phyloP scores from a whole-genome alignment of 2,329 filamentous ascomycete species.

The Chalaropsis ovoidea region DNA sequence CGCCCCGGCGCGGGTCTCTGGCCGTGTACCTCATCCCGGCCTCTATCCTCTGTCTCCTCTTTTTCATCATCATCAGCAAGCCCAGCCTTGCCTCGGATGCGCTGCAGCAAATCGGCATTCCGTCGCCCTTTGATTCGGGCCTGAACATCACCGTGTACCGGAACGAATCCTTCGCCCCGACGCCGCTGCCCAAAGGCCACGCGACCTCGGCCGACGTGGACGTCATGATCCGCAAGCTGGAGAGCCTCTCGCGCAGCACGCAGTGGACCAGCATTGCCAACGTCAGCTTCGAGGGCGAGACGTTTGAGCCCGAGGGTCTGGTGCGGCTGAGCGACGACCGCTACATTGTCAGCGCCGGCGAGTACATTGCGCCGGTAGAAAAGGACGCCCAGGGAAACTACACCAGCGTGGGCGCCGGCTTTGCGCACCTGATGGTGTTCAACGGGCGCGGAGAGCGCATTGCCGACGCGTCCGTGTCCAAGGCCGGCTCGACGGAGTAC shows the following conservation, averaged over 20 bases:
- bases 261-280: slow-evolving; percentile 37
- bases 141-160: slow-evolving; percentile 33
- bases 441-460: slow-evolving; percentile 36
- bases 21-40: slow-evolving; percentile 20
- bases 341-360: slow-evolving; percentile 38
- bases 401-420: slow-evolving; percentile 37
- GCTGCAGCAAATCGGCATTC: slow-evolving; percentile 14
- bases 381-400: slow-evolving; percentile 45
- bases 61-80: slow-evolving; percentile 19
- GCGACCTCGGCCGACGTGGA: slow-evolving; percentile 31
- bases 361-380: slow-evolving; percentile 34
- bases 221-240: slow-evolving; percentile 34
- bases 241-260: slow-evolving; percentile 34
- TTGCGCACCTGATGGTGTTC: slow-evolving; percentile 39
- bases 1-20: slow-evolving; percentile 14
- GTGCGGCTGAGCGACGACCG: slow-evolving; percentile 37
- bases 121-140: slow-evolving; percentile 19
- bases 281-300: slow-evolving; percentile 37
- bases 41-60: slow-evolving; percentile 18
- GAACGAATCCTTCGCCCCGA: slow-evolving; percentile 31
- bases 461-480: slow-evolving; percentile 38
- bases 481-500: slow-evolving; percentile 34
- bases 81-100: slow-evolving; percentile 15
- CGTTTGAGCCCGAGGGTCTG: slow-evolving; percentile 42
- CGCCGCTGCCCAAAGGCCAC: slow-evolving; percentile 33